Percentiles rank a stretch among this genome's conserved stretches.
Conservation (phyloP, 1,139 yeast genomes). For the Saccharomyces hybrid region DNA sequence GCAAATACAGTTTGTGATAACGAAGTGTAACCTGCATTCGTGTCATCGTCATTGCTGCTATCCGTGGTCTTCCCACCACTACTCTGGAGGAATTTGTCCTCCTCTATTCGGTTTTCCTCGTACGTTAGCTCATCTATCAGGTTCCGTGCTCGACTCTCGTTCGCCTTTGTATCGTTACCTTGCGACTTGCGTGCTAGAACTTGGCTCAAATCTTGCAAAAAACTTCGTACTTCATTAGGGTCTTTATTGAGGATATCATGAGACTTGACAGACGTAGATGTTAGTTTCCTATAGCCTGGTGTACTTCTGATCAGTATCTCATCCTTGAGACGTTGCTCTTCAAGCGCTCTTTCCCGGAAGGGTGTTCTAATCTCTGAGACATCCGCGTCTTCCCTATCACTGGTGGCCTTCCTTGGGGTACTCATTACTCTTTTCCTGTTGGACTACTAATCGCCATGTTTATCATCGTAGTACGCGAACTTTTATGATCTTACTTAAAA, state of each 20-base stretch:
- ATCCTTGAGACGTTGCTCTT: slow-evolving; percentile 18
- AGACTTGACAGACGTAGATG: slow-evolving; percentile 5
- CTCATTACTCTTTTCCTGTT: slow-evolving; percentile 6
- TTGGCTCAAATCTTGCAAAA: slow-evolving; percentile 22
- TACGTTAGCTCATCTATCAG: slow-evolving; percentile 5
- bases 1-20: slow-evolving; percentile 13
- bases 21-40: neutral
- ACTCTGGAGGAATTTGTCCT: neutral
- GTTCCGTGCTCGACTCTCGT: neutral
- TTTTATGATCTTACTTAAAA: neutral
- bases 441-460: neutral
- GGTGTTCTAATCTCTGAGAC: slow-evolving; percentile 17
- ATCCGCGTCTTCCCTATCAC: slow-evolving; percentile 3
- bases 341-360: slow-evolving; percentile 20
- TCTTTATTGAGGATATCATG: slow-evolving; percentile 12
- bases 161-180: slow-evolving; percentile 7
- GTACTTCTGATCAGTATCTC: slow-evolving; percentile 17
- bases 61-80: neutral
- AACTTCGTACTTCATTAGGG: slow-evolving; percentile 14
- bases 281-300: slow-evolving; percentile 17
- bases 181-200: slow-evolving; percentile 18
- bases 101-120: slow-evolving; percentile 1
- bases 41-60: neutral
- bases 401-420: slow-evolving; percentile 8
- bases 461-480: neutral